These are phyloP conservation scores for Fusarium sp. DNA, from an alignment of 2,329 filamentous ascomycete genomes.

Conservation along the genomic window DNA sequence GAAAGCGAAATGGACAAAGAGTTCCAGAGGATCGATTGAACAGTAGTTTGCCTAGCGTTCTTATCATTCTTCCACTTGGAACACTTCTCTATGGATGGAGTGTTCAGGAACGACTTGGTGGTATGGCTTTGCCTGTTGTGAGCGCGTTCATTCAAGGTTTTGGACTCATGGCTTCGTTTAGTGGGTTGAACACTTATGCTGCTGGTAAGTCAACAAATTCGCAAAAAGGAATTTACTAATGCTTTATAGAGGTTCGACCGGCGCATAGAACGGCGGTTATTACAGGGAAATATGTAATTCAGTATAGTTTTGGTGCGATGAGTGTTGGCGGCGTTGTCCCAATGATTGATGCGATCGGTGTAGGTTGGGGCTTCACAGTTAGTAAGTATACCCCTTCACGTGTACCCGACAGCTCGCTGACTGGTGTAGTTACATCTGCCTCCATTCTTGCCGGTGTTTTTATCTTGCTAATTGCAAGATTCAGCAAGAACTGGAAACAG, in stretches of 20 bases:
- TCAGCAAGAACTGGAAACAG: conserved; percentile 36
- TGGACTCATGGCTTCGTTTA: conserved; percentile 53
- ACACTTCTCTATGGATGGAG: conserved; percentile 52
- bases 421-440: conserved; percentile 8
- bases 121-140: conserved; percentile 50
- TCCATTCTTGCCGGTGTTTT: conserved; percentile 22
- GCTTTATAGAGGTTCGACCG: conserved; percentile 29
- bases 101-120: conserved; percentile 47
- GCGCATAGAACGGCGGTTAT: conserved; percentile 41
- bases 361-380: conserved; percentile 42
- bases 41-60: conserved; percentile 46
- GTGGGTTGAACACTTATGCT: conserved; percentile 53
- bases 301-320: conserved; percentile 42
- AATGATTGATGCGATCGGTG: conserved; percentile 38
- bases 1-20: conserved; percentile 48
- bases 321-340: conserved; percentile 42
- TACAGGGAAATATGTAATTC: conserved; percentile 42
- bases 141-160: conserved; percentile 48
- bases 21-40: conserved; percentile 49
- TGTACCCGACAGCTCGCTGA: not conserved
- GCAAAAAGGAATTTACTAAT: not conserved
- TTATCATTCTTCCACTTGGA: conserved; percentile 47
- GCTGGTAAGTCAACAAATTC: conserved; percentile 42
- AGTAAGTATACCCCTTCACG: conserved; percentile 15
- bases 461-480: conserved; percentile 33